These are phyloP conservation scores for Paragyromitra xinjiangensis DNA, from an alignment of 495 filamentous ascomycete genomes.

Conservation along the genomic window DNA sequence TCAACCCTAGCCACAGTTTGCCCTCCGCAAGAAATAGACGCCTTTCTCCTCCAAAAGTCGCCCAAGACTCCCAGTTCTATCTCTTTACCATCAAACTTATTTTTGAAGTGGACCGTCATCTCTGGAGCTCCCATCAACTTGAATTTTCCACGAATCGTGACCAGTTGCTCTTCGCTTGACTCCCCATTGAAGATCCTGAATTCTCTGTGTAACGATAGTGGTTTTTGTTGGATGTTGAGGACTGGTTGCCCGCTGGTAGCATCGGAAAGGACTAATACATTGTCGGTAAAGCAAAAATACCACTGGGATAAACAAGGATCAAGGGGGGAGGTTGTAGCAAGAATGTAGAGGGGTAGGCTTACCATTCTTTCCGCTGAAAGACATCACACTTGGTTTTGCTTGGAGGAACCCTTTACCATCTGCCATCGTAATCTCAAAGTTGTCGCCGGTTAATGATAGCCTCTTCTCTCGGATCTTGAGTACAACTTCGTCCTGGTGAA, in stretches of 20 bases:
- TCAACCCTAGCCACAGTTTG: conserved; percentile 17
- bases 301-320: background rate
- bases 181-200: conserved; percentile 28
- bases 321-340: too few relatives aligned
- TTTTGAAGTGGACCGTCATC: conserved; percentile 33
- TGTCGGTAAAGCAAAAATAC: background rate
- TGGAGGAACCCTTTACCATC: conserved; percentile 18
- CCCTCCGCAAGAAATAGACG: conserved; percentile 22
- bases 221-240: conserved; percentile 28
- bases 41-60: conserved; percentile 29
- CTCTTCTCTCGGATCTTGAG: conserved; percentile 35
- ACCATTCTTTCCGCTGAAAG: conserved; percentile 22
- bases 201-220: conserved; percentile 15
- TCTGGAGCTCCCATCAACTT: conserved; percentile 12
- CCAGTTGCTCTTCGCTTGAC: conserved; percentile 9
- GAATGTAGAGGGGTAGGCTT: background rate
- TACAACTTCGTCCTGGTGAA: conserved; percentile 17
- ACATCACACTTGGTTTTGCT: conserved; percentile 10
- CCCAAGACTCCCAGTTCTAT: conserved; percentile 12
- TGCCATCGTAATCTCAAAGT: conserved; percentile 36
- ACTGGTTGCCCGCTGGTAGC: conserved; percentile 1
- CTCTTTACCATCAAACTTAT: conserved; percentile 18
- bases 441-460: conserved; percentile 35
- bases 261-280: conserved; percentile 10
- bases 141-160: conserved; percentile 23